A percentile compares a stretch with the other conserved stretches of the same genome.
phyloP scores from a whole-genome alignment of 2,329 filamentous ascomycete species.

The Neodidymelliopsis sp. region DNA sequence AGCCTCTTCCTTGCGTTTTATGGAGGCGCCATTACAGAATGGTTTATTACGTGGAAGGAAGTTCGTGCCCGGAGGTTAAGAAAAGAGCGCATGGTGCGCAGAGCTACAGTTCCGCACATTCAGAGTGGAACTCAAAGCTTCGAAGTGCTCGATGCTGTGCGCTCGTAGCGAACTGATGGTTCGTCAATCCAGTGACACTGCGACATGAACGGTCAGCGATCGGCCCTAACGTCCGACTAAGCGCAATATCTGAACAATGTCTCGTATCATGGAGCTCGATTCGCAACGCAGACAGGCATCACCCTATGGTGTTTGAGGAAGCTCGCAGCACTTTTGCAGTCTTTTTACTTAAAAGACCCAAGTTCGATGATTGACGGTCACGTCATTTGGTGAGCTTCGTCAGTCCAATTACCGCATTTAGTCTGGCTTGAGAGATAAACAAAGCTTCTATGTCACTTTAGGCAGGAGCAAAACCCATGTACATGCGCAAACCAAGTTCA shows the following conservation, averaged over 20 bases:
- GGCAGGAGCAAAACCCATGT: slow-evolving; percentile 23
- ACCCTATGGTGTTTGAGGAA: slow-evolving; percentile 3
- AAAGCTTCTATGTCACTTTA: slow-evolving; percentile 17
- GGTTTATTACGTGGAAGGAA: slow-evolving; percentile 48
- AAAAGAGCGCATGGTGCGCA: slow-evolving; percentile 13
- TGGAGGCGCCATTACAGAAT: slow-evolving; percentile 48
- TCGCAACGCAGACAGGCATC: no score
- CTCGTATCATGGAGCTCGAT: no score
- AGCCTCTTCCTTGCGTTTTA: slow-evolving; percentile 53
- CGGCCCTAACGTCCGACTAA: no score
- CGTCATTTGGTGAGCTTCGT: slow-evolving; percentile 10
- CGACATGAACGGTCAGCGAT: not conserved
- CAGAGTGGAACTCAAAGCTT: slow-evolving; percentile 28
- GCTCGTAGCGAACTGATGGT: not conserved
- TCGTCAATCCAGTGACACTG: not conserved
- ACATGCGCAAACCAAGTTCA: slow-evolving; percentile 5
- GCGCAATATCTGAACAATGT: no score
- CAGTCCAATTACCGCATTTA: slow-evolving; percentile 3
- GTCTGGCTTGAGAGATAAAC: slow-evolving; percentile 12
- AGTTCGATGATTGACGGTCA: not conserved
- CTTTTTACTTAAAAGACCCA: not conserved
- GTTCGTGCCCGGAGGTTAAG: slow-evolving; percentile 25
- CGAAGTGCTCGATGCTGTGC: slow-evolving; percentile 29
- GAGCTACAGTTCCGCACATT: slow-evolving; percentile 3
- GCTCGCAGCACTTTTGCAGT: not conserved